These are phyloP conservation scores for Pezicula radicicola DNA, from an alignment of 2,329 filamentous ascomycete genomes.

Conservation along the genomic window DNA sequence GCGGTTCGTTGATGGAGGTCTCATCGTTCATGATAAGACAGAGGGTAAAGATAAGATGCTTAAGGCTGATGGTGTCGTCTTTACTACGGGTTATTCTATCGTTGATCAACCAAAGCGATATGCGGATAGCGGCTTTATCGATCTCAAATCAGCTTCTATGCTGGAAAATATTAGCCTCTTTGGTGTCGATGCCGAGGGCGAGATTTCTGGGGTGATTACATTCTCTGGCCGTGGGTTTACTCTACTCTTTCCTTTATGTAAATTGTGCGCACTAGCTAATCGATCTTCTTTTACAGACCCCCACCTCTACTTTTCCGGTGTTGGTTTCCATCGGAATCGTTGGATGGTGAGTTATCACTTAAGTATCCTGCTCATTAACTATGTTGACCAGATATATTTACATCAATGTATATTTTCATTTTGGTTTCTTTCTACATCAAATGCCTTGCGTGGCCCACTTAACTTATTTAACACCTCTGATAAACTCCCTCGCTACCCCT, in stretches of 20 bases:
- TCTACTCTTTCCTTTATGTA: neutral
- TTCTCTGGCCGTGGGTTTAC: neutral
- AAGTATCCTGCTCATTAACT: neutral
- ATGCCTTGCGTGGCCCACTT: neutral
- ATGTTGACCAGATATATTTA: neutral
- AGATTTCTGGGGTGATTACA: neutral
- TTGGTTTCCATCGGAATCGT: neutral
- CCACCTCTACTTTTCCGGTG: neutral
- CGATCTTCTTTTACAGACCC: neutral
- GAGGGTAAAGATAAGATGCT: neutral
- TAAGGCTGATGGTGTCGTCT: neutral
- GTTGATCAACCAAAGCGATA: neutral
- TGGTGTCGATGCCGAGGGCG: conserved; percentile 1
- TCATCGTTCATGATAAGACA: neutral
- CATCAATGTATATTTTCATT: neutral
- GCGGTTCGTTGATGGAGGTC: neutral
- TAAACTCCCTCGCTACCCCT: neutral
- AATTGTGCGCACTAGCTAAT: neutral
- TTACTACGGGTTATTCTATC: neutral
- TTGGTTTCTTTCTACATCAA: neutral
- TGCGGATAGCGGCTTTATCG: conserved; percentile 1
- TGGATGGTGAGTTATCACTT: neutral
- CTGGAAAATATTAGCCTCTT: neutral
- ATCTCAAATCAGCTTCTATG: neutral
- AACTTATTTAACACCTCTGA: neutral